phyloP scores from a whole-genome alignment of 2,329 filamentous ascomycete genomes.

The Verticillium zaregamsianum region DNA sequence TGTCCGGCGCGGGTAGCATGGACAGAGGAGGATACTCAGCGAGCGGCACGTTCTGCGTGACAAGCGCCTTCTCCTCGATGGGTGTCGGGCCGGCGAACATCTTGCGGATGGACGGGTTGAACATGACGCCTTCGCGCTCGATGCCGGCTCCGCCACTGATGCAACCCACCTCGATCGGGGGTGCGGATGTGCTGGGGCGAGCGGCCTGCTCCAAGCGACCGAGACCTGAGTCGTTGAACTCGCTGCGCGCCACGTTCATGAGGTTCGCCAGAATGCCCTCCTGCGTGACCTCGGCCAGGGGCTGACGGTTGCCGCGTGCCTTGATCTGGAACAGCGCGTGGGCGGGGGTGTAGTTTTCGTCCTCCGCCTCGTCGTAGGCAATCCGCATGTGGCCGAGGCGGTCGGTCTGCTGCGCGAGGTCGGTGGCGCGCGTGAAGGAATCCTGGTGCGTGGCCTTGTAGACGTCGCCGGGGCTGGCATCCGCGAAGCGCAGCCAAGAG shows the following conservation, averaged over 20 bases:
- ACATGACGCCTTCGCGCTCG: conserved; percentile 71
- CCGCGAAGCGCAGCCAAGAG: conserved; percentile 85
- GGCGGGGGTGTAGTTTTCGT: conserved; percentile 60
- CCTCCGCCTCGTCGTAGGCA: conserved; percentile 64
- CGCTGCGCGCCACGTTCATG: conserved; percentile 69
- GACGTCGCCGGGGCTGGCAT: conserved; percentile 69
- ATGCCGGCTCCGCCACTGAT: conserved; percentile 59
- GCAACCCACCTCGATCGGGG: conserved; percentile 78
- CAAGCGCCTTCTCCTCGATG: conserved; percentile 66
- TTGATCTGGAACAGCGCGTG: conserved; percentile 81
- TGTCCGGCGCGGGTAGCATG: conserved; percentile 74
- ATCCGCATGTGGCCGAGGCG: conserved; percentile 64
- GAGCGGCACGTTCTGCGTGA: conserved; percentile 68
- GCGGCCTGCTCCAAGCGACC: conserved; percentile 77
- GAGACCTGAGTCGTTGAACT: conserved; percentile 68
- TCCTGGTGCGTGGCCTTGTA: conserved; percentile 65
- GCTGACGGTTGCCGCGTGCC: conserved; percentile 60
- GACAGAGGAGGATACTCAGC: conserved; percentile 58
- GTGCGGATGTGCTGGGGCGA: conserved; percentile 73
- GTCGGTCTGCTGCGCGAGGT: conserved; percentile 50
- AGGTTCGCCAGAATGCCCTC: conserved; percentile 72
- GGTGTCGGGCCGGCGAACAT: conserved; percentile 64
- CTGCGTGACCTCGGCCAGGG: conserved; percentile 63
- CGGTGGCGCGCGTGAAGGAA: conserved; percentile 69
- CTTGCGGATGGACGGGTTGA: conserved; percentile 73